A percentile compares a stretch with the other conserved stretches of the same genome.
Conservation (phyloP, 2,329 filamentous ascomycete genomes). For the Aspergillus texensis region DNA sequence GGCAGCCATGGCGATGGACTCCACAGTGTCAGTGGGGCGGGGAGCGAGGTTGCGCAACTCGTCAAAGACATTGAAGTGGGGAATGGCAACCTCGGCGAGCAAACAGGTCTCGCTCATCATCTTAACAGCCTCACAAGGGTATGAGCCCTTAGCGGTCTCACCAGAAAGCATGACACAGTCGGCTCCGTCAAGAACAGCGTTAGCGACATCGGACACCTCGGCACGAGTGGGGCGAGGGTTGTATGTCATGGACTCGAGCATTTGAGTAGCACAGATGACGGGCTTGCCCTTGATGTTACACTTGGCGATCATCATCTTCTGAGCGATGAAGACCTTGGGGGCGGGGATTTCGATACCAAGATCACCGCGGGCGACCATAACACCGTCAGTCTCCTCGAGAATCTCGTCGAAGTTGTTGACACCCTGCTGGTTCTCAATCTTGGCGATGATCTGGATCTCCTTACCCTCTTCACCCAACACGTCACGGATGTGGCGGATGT, state of each 20-base stretch:
- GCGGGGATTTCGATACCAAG: constrained; percentile 98
- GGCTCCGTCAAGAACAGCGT: constrained; percentile 94
- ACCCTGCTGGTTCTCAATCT: constrained; percentile 99
- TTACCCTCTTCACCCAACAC: constrained; percentile 89
- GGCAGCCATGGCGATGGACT: constrained; percentile 96
- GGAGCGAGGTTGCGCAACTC: constrained; percentile 84
- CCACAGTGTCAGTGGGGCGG: constrained; percentile 81
- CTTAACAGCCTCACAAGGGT: constrained; percentile 85
- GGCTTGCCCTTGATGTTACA: constrained; percentile 99
- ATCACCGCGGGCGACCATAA: constrained; percentile 99
- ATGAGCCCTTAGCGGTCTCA: constrained; percentile 97
- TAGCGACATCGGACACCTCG: constrained; percentile 97
- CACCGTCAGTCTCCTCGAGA: constrained; percentile 91
- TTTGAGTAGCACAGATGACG: constrained; percentile 98
- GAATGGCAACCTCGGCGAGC: constrained; percentile 94
- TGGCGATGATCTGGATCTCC: constrained; percentile 99
- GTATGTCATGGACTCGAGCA: constrained; percentile 99
- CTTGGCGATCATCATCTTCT: constrained; percentile 99
- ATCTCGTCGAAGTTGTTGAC: constrained; percentile 99
- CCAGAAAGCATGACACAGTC: constrained; percentile 99
- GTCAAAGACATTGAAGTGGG: constrained; percentile 95
- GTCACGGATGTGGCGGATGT: constrained; percentile 89
- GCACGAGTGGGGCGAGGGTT: constrained; percentile 97
- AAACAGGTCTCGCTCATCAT: constrained; percentile 99
- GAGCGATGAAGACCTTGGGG: constrained; percentile 96